Percentiles rank a stretch among this genome's conserved stretches.
These are phyloP conservation scores for Hanseniaspora gamundiae DNA, from an alignment of 1,139 yeast species.

Conservation along the genomic window DNA sequence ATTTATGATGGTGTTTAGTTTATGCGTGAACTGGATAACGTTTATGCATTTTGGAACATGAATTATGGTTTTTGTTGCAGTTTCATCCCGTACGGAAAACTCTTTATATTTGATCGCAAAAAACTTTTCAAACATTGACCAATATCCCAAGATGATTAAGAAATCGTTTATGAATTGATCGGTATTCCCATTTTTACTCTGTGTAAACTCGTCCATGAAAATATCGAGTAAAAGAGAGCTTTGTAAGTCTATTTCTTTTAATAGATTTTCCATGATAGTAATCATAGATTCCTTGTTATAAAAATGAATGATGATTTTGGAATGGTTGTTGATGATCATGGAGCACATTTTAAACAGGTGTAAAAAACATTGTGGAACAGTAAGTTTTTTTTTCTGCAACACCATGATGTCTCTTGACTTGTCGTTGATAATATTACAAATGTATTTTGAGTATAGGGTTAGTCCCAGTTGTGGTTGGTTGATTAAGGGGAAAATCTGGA, in stretches of 20 bases:
- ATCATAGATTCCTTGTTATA: constrained; percentile 50
- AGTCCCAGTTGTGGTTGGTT: constrained; percentile 64
- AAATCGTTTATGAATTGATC: constrained; percentile 36
- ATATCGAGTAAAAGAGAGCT: constrained; percentile 82
- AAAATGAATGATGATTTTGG: constrained; percentile 59
- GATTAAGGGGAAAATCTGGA: constrained; percentile 79
- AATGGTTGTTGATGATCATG: constrained; percentile 73
- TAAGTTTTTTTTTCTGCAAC: constrained; percentile 24
- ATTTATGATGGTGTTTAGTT: constrained; percentile 29
- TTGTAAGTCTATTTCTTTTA: constrained; percentile 82
- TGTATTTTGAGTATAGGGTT: constrained; percentile 70
- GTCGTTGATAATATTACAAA: constrained; percentile 72
- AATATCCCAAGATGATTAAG: constrained; percentile 66
- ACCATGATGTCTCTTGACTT: constrained; percentile 44
- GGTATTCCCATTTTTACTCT: constrained; percentile 10
- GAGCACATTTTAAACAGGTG: constrained; percentile 79
- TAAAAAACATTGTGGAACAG: constrained; percentile 51
- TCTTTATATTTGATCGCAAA: constrained; percentile 54
- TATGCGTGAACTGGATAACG: constrained; percentile 50
- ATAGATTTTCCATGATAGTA: constrained; percentile 59
- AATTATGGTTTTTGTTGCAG: constrained; percentile 32
- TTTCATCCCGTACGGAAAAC: constrained; percentile 28
- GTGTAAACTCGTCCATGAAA: constrained; percentile 41
- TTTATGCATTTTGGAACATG: constrained; percentile 22
- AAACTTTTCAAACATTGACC: constrained; percentile 77